phyloP scores from a whole-genome alignment of 2,329 filamentous ascomycete species.

The Aureobasidium sp. region DNA sequence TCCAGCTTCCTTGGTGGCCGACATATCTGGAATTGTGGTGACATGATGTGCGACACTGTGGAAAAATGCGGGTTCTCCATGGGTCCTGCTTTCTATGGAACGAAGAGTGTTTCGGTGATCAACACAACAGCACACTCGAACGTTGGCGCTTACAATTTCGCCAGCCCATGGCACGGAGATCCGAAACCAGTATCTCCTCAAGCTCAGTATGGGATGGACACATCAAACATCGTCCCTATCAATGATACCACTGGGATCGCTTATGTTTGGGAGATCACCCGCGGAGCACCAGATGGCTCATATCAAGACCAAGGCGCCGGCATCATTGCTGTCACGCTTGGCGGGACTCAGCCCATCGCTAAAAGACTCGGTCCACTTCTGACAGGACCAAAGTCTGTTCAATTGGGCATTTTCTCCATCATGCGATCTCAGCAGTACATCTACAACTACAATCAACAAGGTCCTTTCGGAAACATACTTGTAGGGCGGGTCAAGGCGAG shows the following conservation, averaged over 20 bases:
- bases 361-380: conserved; percentile 7
- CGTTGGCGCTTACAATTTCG: background rate
- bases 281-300: background rate
- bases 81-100: conserved; percentile 12
- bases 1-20: conserved; percentile 2
- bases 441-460: conserved; percentile 8
- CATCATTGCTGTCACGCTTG: conserved; percentile 1
- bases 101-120: conserved; percentile 1
- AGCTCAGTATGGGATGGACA: conserved; percentile 10
- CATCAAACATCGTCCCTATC: conserved; percentile 1
- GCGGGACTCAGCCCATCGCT: conserved; percentile 9
- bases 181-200: conserved; percentile 1
- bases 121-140: background rate
- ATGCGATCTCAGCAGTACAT: conserved; percentile 1
- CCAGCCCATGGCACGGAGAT: conserved; percentile 3
- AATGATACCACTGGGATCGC: conserved; percentile 8
- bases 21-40: conserved; percentile 12
- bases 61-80: conserved; percentile 6
- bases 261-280: conserved; percentile 11
- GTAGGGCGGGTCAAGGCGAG: conserved; percentile 9
- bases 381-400: background rate
- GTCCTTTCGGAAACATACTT: conserved; percentile 6
- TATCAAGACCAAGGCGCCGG: conserved; percentile 2
- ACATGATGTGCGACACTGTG: conserved; percentile 2
- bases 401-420: background rate